These are phyloP conservation scores for Penicillium canescens DNA, from an alignment of 495 filamentous ascomycete species.

Conservation along the genomic window DNA sequence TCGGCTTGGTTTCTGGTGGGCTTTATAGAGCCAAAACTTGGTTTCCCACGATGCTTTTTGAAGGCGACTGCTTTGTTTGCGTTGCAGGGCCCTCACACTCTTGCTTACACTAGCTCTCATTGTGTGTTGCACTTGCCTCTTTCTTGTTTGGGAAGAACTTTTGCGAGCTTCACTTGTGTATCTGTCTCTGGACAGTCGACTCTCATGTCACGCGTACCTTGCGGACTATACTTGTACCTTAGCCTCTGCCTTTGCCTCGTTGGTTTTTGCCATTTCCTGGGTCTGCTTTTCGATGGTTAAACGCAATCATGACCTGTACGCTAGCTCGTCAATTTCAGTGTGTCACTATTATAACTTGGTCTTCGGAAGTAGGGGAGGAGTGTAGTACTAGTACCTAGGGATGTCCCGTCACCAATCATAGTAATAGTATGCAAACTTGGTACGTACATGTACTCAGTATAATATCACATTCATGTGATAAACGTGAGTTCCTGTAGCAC, in stretches of 20 bases:
- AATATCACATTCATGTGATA: too few species aligned
- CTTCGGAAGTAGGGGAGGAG: too few species aligned
- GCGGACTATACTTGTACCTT: slow-evolving; percentile 4
- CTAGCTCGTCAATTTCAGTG: slow-evolving; percentile 16
- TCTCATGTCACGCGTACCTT: slow-evolving; percentile 3
- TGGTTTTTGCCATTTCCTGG: slow-evolving; percentile 4
- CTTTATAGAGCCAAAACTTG: neutral
- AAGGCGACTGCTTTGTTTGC: neutral
- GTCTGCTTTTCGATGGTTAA: slow-evolving; percentile 14
- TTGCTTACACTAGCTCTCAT: neutral
- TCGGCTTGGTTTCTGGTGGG: slow-evolving; percentile 5
- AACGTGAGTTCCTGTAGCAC: too few species aligned
- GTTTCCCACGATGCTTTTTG: neutral
- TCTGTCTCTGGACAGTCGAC: neutral
- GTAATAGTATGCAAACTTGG: too few species aligned
- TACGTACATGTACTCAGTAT: too few species aligned
- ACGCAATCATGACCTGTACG: slow-evolving; percentile 26
- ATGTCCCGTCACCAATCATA: too few species aligned
- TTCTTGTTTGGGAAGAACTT: neutral
- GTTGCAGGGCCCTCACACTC: neutral
- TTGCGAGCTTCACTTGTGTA: neutral
- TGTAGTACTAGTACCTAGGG: neutral
- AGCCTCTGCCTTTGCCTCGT: slow-evolving; percentile 8
- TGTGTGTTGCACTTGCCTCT: neutral
- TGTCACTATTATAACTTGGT: slow-evolving; percentile 3